A percentile compares a stretch with the other conserved stretches of the same genome.
These are phyloP conservation scores for Fusarium sp. DNA, from an alignment of 2,329 filamentous ascomycete species.

Conservation along the genomic window DNA sequence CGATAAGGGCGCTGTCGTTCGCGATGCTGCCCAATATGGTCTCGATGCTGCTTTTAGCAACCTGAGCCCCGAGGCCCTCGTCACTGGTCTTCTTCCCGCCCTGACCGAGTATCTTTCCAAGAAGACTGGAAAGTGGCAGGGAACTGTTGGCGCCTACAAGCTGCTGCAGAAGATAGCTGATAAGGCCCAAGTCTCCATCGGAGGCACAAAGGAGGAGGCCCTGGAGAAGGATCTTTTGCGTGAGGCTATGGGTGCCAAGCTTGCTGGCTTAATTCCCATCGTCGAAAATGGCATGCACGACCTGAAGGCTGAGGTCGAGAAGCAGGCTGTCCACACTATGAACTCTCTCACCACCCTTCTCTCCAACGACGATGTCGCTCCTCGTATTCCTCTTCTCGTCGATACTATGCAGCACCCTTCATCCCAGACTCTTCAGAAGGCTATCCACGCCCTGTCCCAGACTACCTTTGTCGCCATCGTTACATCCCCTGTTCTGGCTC, in stretches of 20 bases:
- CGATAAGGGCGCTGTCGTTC: conserved; percentile 89
- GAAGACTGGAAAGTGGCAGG: conserved; percentile 96
- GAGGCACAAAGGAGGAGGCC: conserved; percentile 82
- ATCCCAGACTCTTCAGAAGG: conserved; percentile 87
- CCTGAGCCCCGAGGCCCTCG: conserved; percentile 83
- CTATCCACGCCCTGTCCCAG: conserved; percentile 94
- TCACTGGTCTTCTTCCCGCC: conserved; percentile 82
- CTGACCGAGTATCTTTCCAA: conserved; percentile 82
- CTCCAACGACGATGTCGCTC: conserved; percentile 96
- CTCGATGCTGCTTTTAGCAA: conserved; percentile 87
- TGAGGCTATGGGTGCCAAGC: conserved; percentile 87
- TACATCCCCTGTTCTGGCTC: conserved; percentile 92
- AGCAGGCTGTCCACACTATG: conserved; percentile 94
- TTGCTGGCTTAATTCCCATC: conserved; percentile 88
- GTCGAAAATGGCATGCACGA: conserved; percentile 97
- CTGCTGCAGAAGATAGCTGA: conserved; percentile 93
- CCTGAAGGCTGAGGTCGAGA: conserved; percentile 87
- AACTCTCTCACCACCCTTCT: conserved; percentile 87
- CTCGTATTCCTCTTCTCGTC: conserved; percentile 89
- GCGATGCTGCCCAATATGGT: conserved; percentile 93
- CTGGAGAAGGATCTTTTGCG: conserved; percentile 88
- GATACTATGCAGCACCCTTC: conserved; percentile 97
- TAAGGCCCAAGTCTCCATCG: conserved; percentile 88
- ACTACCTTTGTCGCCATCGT: conserved; percentile 99
- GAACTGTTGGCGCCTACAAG: conserved; percentile 86